Percentiles rank a stretch among this genome's conserved stretches.
phyloP scores from a whole-genome alignment of 495 filamentous ascomycete species.

The Talaromyces trachyspermus region DNA sequence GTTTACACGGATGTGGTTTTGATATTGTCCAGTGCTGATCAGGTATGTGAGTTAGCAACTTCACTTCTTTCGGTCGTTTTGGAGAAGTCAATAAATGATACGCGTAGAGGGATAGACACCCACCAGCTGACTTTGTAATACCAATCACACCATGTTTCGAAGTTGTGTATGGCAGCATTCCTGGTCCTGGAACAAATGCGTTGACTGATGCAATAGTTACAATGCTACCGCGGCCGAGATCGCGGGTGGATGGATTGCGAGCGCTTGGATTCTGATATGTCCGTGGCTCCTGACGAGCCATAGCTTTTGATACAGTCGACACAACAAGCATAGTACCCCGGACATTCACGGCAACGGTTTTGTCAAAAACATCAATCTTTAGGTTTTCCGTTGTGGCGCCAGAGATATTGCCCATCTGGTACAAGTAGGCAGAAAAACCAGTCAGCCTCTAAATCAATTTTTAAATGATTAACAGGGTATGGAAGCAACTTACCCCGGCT shows the following conservation, averaged over 20 bases:
- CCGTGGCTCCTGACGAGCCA: conserved; percentile 11
- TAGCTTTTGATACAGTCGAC: conserved; percentile 9
- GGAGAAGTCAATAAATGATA: no score
- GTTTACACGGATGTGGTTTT: conserved; percentile 33
- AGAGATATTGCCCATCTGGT: conserved; percentile 3
- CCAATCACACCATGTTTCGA: conserved; percentile 39
- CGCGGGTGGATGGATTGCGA: conserved; percentile 7
- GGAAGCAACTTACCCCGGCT: conserved; percentile 18
- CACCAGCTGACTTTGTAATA: conserved; percentile 32
- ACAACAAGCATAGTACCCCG: conserved; percentile 12
- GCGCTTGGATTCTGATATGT: background rate
- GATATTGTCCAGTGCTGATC: conserved; percentile 27
- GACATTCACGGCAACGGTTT: conserved; percentile 14
- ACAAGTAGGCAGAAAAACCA: background rate
- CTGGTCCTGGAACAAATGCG: conserved; percentile 22
- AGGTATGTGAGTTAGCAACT: background rate
- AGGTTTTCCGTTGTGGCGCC: background rate
- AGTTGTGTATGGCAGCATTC: conserved; percentile 25
- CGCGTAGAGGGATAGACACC: no score
- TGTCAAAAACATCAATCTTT: conserved; percentile 4
- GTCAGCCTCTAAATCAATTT: background rate
- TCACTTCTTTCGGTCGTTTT: background rate
- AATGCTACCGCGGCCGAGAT: conserved; percentile 28
- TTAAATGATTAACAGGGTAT: background rate
- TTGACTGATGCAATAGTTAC: conserved; percentile 34